Evolutionary conservation across 2,329 filamentous ascomycete genomes (phyloP).

Genomic region (Trichoderma endophyticum): DNA sequence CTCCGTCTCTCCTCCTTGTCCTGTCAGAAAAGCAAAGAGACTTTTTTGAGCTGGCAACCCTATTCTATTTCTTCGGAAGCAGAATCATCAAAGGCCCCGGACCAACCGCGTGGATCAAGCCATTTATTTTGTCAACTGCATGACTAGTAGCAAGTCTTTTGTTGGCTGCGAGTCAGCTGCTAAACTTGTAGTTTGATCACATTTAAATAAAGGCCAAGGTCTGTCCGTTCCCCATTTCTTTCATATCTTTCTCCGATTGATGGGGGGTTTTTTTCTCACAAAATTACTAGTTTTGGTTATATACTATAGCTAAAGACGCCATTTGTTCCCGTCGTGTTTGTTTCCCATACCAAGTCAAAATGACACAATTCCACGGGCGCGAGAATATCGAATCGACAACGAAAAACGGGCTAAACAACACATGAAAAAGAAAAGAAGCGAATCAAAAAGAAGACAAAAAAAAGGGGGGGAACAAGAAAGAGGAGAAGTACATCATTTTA

Average conservation of each 20-base stretch:
- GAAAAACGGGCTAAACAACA: not conserved
- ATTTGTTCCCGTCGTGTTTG: not conserved
- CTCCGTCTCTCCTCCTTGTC: not conserved
- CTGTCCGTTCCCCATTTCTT: not conserved
- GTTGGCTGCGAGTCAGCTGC: not conserved
- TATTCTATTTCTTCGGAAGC: not conserved
- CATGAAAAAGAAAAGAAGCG: not conserved
- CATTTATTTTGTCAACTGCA: not conserved
- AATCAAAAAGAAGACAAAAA: not conserved
- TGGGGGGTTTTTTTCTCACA: not conserved
- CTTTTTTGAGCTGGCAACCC: not conserved
- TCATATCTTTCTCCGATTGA: not conserved
- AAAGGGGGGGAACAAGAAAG: not conserved
- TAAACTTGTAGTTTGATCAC: not conserved
- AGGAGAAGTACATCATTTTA: not conserved
- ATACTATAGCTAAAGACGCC: conserved; percentile 5
- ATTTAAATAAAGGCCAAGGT: not conserved
- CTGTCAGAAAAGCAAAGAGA: not conserved
- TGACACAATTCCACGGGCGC: not conserved
- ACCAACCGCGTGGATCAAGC: not conserved
- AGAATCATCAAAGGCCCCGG: not conserved
- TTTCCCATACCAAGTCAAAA: not conserved
- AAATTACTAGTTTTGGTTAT: conserved; percentile 12
- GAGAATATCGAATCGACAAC: not conserved
- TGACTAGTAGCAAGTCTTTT: not conserved